Evolutionary conservation across 2,329 filamentous ascomycete species (phyloP).

Genomic region (Xylariaceae sp.): DNA sequence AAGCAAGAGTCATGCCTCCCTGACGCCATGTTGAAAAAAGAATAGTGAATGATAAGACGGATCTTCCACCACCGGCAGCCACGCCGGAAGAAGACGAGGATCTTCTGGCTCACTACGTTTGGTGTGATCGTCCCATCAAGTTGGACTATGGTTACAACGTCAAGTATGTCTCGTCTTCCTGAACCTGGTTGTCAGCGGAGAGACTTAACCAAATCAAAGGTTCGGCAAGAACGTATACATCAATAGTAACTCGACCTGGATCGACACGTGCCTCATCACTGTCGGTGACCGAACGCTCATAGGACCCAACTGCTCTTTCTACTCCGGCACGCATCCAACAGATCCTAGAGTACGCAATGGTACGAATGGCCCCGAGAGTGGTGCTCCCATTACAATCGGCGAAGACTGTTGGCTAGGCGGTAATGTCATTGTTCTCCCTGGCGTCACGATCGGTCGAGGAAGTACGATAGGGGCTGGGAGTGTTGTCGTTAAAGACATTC

Average conservation of each 20-base stretch:
- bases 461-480: conserved; percentile 72
- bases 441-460: conserved; percentile 72
- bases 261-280: conserved; percentile 70
- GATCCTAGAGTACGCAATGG: conserved; percentile 72
- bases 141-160: conserved; percentile 78
- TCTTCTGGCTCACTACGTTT: conserved; percentile 59
- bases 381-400: conserved; percentile 67
- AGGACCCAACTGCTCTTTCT: conserved; percentile 74
- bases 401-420: conserved; percentile 80
- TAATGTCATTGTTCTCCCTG: conserved; percentile 64
- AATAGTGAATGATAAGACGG: conserved; percentile 55
- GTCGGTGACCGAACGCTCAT: conserved; percentile 74
- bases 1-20: background rate
- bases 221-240: conserved; percentile 68
- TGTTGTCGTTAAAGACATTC: conserved; percentile 75
- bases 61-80: conserved; percentile 54
- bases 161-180: conserved; percentile 36
- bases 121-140: conserved; percentile 63
- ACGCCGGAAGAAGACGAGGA: conserved; percentile 60
- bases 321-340: conserved; percentile 68
- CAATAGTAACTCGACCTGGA: conserved; percentile 66
- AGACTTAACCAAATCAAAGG: conserved; percentile 29
- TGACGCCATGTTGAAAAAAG: conserved; percentile 36
- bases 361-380: conserved; percentile 66
- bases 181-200: background rate